Evolutionary conservation across 345 rosid genomes (phyloP), one percentile per base, ranked within the genome.

Genomic region (Populus tremula): DNA sequence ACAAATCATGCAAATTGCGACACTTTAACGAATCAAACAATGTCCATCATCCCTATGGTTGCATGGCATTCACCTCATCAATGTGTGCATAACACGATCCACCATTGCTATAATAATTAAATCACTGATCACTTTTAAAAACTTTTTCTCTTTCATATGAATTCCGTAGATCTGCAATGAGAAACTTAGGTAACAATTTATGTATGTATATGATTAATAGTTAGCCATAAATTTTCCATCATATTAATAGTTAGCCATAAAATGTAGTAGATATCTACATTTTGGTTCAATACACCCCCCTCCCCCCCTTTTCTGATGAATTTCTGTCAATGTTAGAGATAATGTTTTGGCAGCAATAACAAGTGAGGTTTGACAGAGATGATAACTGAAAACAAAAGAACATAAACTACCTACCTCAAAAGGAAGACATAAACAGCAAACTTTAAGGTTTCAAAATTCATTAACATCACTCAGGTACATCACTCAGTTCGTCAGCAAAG

Each of bases 401-500:
- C 13, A 49, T n/a, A 31, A 6, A 29, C 9, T 2, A 17, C 69
- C 61, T 82, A 80, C 85, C 89, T 75, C 64, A 77, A 71, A 61
- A 54, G 17, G 35, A 63, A 29, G 76, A 63, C 20, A 78, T 54
- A 56, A 45, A 65, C 68, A 35, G 73, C 50, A 72, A 43, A 5
- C 43, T n/a, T 56, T 56, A 67, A 73, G 35, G 41, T 39, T 73
- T 81, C 31, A 23, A 3, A 79, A 84, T 76, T 65, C 41, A 68
- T 61, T 20, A 76, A 8, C 23, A 25, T 23, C 17, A 12, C 20
- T 91, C 83, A 91, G 25, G 77, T 78, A 65, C 88, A 94, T 41
- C 45, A 41, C 45, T 41, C 45, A 41, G 45, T 41, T 90, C 97
- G 72, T 90, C 92, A 0, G 87, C 54, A 69, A 87, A 92, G 17